Percentiles rank a stretch among this genome's conserved stretches.
Conservation (phyloP, 2,329 filamentous ascomycete species). For the Venturia oleaginea region DNA sequence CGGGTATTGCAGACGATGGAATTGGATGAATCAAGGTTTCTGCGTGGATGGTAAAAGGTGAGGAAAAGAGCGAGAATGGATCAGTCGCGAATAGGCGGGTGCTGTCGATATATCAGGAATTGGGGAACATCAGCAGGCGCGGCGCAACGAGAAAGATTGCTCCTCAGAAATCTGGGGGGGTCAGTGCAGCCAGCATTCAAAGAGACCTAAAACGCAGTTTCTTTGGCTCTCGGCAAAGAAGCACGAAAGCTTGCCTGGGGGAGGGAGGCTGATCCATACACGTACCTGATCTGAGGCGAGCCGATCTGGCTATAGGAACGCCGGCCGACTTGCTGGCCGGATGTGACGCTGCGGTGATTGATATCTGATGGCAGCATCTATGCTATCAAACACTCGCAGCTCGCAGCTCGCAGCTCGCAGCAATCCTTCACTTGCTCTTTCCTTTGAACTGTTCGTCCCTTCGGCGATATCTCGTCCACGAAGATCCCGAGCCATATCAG, state of each 20-base stretch:
- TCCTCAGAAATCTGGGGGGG: constrained; percentile 3
- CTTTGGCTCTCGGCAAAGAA: constrained; percentile 11
- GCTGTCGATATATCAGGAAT: constrained; percentile 15
- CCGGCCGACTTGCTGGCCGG: not conserved
- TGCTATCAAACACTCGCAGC: no score
- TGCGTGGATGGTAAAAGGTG: constrained; percentile 16
- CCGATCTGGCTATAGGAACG: constrained; percentile 2
- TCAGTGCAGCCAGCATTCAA: constrained; percentile 2
- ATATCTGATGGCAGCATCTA: not conserved
- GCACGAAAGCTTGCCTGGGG: constrained; percentile 2
- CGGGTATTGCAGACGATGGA: not conserved
- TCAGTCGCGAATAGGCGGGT: constrained; percentile 14
- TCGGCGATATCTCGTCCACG: not conserved
- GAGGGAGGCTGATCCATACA: not conserved
- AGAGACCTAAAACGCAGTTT: constrained; percentile 11
- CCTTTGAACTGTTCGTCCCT: not conserved
- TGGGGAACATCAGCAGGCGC: constrained; percentile 16
- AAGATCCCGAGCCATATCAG: not conserved
- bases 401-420: no score
- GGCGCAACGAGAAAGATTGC: constrained; percentile 7
- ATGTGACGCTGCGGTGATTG: not conserved
- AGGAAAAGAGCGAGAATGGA: constrained; percentile 10
- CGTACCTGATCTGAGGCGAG: not conserved
- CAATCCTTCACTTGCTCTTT: not conserved
- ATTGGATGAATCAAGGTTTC: constrained; percentile 1